Percentiles rank a stretch among this genome's conserved stretches.
Conservation (phyloP, 2,329 filamentous ascomycete genomes). For the Trichoderma pleuroti region DNA sequence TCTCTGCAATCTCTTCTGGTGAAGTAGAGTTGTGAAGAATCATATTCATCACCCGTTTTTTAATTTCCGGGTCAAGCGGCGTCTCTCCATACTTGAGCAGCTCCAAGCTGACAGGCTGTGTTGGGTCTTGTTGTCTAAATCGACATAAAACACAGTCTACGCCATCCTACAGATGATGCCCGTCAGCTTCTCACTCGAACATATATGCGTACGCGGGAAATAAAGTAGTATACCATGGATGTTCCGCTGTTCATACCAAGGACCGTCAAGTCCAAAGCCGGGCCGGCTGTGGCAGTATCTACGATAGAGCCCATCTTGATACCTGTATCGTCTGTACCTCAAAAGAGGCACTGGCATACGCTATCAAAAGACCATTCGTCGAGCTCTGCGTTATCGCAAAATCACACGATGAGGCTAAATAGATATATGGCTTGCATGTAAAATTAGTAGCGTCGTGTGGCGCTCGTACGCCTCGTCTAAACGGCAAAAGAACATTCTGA, state of each 20-base stretch:
- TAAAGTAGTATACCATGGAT: conserved; percentile 10
- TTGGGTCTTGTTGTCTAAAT: conserved; percentile 15
- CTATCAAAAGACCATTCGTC: neutral
- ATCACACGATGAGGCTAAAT: conserved; percentile 6
- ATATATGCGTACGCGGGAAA: no score
- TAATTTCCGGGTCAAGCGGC: conserved; percentile 12
- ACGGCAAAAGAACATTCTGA: neutral
- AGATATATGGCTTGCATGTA: neutral
- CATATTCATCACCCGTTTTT: conserved; percentile 19
- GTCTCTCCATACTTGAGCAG: conserved; percentile 21
- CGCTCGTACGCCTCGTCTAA: neutral
- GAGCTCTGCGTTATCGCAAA: neutral
- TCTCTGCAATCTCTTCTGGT: conserved; percentile 16
- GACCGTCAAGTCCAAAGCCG: conserved; percentile 15
- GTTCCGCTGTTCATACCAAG: conserved; percentile 20
- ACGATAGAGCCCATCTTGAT: conserved; percentile 4
- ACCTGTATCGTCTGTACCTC: neutral
- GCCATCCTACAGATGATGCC: conserved; percentile 2
- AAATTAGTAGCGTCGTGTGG: neutral
- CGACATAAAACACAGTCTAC: conserved; percentile 20
- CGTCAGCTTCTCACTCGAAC: neutral
- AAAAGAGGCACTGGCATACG: neutral
- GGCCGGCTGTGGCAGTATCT: neutral
- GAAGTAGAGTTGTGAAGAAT: conserved; percentile 16
- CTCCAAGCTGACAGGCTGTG: conserved; percentile 17